Conservation (phyloP, 2,329 filamentous ascomycete genomes). For the Trichoderma hamatum region DNA sequence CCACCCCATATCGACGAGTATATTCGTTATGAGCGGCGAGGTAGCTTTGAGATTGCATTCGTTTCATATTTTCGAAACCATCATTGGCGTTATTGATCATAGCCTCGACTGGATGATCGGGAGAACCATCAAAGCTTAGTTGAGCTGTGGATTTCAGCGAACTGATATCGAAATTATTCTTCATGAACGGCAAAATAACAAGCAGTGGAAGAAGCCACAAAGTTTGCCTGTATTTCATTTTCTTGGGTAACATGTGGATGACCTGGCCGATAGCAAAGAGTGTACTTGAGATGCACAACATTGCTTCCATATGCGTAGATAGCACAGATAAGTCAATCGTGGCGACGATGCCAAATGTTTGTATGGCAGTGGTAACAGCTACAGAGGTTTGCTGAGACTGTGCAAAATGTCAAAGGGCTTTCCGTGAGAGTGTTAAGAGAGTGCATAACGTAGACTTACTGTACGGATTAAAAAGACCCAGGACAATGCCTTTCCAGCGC, state of each 20-base stretch:
- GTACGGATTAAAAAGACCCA: conserved; percentile 43
- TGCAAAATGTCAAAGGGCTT: neutral
- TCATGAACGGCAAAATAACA: conserved; percentile 31
- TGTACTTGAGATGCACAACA: conserved; percentile 36
- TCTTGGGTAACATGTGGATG: conserved; percentile 38
- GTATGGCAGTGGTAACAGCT: conserved; percentile 35
- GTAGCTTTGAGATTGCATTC: conserved; percentile 45
- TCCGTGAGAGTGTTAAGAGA: neutral
- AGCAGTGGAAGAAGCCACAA: conserved; percentile 42
- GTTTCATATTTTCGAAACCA: conserved; percentile 38
- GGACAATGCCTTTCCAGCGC: conserved; percentile 37
- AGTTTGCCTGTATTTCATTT: conserved; percentile 31
- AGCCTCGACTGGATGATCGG: conserved; percentile 43
- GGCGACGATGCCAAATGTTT: conserved; percentile 40
- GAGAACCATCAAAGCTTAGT: conserved; percentile 13
- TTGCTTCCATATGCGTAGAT: conserved; percentile 34
- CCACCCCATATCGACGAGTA: conserved; percentile 53
- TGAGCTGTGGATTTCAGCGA: neutral
- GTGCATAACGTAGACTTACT: conserved; percentile 32
- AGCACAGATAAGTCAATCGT: conserved; percentile 37
- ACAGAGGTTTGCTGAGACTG: conserved; percentile 42
- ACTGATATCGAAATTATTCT: conserved; percentile 2
- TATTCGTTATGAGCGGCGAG: conserved; percentile 47
- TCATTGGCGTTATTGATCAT: conserved; percentile 37
- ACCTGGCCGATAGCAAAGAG: conserved; percentile 40